These are phyloP conservation scores for Friedmanniomyces simplex DNA, from an alignment of 495 filamentous ascomycete genomes.

Conservation along the genomic window DNA sequence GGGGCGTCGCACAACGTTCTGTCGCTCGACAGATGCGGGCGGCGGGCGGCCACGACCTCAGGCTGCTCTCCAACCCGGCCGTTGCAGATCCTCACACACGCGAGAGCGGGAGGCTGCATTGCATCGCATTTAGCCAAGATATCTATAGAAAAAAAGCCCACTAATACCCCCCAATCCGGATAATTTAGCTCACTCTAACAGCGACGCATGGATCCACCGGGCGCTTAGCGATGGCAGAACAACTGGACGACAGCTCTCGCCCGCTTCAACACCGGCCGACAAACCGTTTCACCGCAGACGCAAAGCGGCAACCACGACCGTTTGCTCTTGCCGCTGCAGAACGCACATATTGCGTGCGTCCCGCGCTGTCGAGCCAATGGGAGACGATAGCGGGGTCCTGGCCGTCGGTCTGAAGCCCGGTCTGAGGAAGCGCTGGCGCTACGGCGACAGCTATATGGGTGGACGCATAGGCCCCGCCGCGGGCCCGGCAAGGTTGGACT, in stretches of 20 bases:
- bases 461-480: background rate
- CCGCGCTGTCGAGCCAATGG: background rate
- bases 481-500: background rate
- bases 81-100: background rate
- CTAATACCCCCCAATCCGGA: background rate
- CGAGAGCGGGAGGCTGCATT: background rate
- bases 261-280: background rate
- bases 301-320: background rate
- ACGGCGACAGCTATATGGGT: background rate
- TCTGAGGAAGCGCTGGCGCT: background rate
- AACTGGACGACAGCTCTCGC: background rate
- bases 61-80: background rate
- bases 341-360: constrained; percentile 3
- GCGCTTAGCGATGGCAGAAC: background rate
- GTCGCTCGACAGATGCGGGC: background rate
- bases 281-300: background rate
- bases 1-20: background rate
- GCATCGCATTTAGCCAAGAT: background rate
- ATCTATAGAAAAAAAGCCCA: background rate
- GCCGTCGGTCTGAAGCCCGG: background rate
- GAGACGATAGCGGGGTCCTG: background rate
- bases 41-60: background rate
- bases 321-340: background rate
- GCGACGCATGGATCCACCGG: background rate
- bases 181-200: background rate